These are phyloP conservation scores for Echria macrotheca DNA, from an alignment of 495 filamentous ascomycete species.

Conservation along the genomic window DNA sequence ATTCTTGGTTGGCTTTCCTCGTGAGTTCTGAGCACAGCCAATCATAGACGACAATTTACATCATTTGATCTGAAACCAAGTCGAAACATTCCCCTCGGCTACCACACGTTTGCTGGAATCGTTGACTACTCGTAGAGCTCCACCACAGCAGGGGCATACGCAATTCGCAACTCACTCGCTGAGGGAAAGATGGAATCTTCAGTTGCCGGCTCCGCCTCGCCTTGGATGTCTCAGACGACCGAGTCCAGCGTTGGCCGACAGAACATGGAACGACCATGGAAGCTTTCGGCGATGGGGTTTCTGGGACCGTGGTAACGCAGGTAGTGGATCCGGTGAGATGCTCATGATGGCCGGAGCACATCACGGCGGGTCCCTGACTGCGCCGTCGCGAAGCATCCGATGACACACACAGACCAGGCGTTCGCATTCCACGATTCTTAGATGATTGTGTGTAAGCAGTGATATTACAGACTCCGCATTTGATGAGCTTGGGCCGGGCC, in stretches of 20 bases:
- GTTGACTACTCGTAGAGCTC: not conserved
- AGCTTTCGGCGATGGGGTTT: not conserved
- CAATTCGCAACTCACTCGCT: no score
- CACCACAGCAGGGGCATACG: not conserved
- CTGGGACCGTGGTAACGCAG: no score
- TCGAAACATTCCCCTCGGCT: constrained; percentile 24
- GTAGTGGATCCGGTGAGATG: no score
- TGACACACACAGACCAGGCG: constrained; percentile 21
- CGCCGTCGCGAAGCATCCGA: constrained; percentile 1
- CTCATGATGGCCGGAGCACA: no score
- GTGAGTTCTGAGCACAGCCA: no score
- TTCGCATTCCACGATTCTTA: constrained; percentile 13
- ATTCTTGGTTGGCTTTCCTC: no score
- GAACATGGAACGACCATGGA: not conserved
- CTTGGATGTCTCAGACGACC: not conserved
- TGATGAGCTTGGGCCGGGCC: not conserved
- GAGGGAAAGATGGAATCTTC: no score
- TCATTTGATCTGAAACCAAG: constrained; percentile 32
- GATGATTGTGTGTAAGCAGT: constrained; percentile 1
- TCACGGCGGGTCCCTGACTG: not conserved
- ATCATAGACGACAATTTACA: constrained; percentile 1
- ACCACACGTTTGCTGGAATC: constrained; percentile 13
- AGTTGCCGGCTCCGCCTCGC: no score
- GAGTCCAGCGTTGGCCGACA: not conserved
- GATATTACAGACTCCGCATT: not conserved